Percentiles rank a stretch among this genome's conserved stretches.
Conservation (phyloP, 2,329 filamentous ascomycete species). For the Didymella segeticola region DNA sequence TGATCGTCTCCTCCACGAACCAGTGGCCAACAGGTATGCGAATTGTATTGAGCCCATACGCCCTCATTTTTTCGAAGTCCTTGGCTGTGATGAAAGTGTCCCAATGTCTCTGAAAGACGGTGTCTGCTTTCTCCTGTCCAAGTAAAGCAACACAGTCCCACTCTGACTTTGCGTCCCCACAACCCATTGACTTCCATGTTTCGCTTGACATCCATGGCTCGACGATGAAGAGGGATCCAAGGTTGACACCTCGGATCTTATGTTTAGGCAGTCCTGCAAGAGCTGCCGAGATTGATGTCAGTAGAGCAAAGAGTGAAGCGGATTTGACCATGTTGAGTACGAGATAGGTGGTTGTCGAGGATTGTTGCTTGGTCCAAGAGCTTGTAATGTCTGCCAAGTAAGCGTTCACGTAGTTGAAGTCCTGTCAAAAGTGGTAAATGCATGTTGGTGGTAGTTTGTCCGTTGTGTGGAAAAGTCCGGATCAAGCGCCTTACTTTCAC, state of each 20-base stretch:
- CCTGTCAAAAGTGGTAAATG: neutral
- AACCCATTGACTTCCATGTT: slow-evolving; percentile 59
- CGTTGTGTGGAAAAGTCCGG: slow-evolving; percentile 2
- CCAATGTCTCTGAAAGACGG: slow-evolving; percentile 60
- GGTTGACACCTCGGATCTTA: slow-evolving; percentile 64
- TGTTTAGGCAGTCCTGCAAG: slow-evolving; percentile 9
- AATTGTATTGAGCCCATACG: slow-evolving; percentile 61
- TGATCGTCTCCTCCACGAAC: slow-evolving; percentile 59
- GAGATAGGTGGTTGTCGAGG: neutral
- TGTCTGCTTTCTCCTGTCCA: slow-evolving; percentile 57
- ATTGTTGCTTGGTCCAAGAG: neutral
- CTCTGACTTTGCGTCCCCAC: slow-evolving; percentile 54
- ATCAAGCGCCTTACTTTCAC: slow-evolving; percentile 4
- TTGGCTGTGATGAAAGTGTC: slow-evolving; percentile 56
- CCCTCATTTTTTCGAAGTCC: slow-evolving; percentile 59
- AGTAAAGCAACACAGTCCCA: slow-evolving; percentile 61
- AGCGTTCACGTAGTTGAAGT: neutral
- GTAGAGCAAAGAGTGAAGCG: neutral
- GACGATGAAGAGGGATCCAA: slow-evolving; percentile 59
- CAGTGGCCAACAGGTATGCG: slow-evolving; percentile 65
- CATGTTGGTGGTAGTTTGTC: neutral
- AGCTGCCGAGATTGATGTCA: neutral
- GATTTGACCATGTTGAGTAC: neutral
- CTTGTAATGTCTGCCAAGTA: neutral
- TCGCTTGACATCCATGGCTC: slow-evolving; percentile 62